Conservation (phyloP, 2,329 filamentous ascomycete species). For the Penicillium sp. region DNA sequence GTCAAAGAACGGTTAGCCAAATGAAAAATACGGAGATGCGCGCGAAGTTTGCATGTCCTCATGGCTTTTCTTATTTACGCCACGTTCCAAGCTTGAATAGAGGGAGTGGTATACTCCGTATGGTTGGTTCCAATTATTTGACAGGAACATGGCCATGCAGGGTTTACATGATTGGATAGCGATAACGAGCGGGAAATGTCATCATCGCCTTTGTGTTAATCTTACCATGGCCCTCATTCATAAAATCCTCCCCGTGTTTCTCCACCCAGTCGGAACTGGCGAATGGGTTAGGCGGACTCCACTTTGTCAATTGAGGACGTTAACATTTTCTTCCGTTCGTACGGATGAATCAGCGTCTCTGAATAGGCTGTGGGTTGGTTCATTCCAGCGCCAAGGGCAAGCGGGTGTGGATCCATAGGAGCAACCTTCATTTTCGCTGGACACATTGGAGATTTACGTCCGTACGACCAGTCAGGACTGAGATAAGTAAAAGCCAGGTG, state of each 20-base stretch:
- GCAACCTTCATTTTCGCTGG: neutral
- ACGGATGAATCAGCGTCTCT: neutral
- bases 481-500: neutral
- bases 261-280: neutral
- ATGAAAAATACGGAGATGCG: neutral
- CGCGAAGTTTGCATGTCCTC: neutral
- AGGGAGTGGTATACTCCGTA: neutral
- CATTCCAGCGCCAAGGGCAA: slow-evolving; percentile 2
- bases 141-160: neutral
- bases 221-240: neutral
- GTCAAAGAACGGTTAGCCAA: neutral
- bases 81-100: neutral
- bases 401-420: slow-evolving; percentile 7
- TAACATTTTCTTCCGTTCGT: neutral
- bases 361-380: neutral
- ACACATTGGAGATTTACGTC: neutral
- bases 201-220: neutral
- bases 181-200: neutral
- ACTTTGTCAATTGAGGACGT: neutral
- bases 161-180: neutral
- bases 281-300: neutral
- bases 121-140: neutral
- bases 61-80: neutral
- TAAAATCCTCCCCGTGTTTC: neutral
- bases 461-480: neutral